Conservation (phyloP, 441 rosid genomes). For the Brassica hybrid region DNA sequence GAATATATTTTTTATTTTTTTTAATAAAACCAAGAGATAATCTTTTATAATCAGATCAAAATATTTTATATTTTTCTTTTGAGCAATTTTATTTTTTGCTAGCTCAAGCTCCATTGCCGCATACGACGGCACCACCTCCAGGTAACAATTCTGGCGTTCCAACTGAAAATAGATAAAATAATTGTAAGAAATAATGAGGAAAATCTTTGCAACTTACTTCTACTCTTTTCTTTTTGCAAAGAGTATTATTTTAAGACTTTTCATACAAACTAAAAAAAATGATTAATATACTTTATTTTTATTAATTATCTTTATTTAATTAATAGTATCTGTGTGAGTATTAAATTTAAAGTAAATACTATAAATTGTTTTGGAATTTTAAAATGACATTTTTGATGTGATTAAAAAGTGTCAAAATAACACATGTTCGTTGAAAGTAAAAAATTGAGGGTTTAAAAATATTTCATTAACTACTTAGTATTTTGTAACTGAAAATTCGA, state of each 20-base stretch:
- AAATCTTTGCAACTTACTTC: neutral
- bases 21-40: neutral
- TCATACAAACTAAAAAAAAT: neutral
- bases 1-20: neutral
- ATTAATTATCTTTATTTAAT: no score
- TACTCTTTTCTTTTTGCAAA: neutral
- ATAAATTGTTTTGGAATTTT: neutral
- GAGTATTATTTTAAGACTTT: no score
- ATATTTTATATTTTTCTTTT: neutral
- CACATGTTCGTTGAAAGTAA: neutral
- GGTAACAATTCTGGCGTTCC: neutral
- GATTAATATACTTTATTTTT: no score
- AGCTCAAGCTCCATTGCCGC: neutral
- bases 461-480: neutral
- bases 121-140: neutral
- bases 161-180: neutral
- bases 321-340: neutral
- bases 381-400: no score
- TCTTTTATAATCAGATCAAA: neutral
- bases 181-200: neutral
- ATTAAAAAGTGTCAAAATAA: no score
- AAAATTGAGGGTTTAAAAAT: neutral
- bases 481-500: constrained; percentile 3
- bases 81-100: neutral
- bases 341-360: no score